These are phyloP conservation scores for Globisporangium paroecandrum DNA, from an alignment of 352 stramenopile species.

Conservation along the genomic window DNA sequence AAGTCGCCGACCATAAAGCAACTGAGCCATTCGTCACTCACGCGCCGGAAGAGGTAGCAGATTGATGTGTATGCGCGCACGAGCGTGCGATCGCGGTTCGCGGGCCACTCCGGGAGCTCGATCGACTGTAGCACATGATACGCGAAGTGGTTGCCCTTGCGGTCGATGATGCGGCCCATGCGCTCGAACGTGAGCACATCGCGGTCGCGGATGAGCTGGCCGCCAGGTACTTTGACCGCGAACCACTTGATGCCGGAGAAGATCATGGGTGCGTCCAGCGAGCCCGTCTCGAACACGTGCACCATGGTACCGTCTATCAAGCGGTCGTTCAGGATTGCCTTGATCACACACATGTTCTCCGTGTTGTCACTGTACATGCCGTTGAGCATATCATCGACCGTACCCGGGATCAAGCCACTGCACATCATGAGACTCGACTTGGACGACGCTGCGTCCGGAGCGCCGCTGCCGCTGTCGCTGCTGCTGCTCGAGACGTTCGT, in stretches of 20 bases:
- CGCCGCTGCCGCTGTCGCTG: not conserved
- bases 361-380: constrained; percentile 49
- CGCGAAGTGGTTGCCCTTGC: constrained; percentile 47
- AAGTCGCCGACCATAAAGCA: constrained; percentile 59
- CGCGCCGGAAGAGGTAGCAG: constrained; percentile 61
- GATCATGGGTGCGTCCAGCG: constrained; percentile 37
- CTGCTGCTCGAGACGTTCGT: constrained; percentile 2
- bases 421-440: constrained; percentile 43
- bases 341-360: constrained; percentile 46
- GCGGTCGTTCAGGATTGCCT: constrained; percentile 41
- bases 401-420: constrained; percentile 53
- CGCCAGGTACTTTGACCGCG: constrained; percentile 38
- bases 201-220: constrained; percentile 46
- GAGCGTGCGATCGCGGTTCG: constrained; percentile 28
- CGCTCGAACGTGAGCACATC: constrained; percentile 55
- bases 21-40: constrained; percentile 46
- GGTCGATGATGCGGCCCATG: constrained; percentile 60
- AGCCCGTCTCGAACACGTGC: constrained; percentile 56
- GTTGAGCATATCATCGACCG: constrained; percentile 50
- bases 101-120: constrained; percentile 48
- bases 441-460: constrained; percentile 19
- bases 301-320: constrained; percentile 53
- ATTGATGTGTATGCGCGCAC: constrained; percentile 42
- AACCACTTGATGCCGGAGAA: constrained; percentile 70
- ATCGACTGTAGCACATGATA: constrained; percentile 62